phyloP scores from a whole-genome alignment of 805 yeast species.

The Starmerella bombicola region DNA sequence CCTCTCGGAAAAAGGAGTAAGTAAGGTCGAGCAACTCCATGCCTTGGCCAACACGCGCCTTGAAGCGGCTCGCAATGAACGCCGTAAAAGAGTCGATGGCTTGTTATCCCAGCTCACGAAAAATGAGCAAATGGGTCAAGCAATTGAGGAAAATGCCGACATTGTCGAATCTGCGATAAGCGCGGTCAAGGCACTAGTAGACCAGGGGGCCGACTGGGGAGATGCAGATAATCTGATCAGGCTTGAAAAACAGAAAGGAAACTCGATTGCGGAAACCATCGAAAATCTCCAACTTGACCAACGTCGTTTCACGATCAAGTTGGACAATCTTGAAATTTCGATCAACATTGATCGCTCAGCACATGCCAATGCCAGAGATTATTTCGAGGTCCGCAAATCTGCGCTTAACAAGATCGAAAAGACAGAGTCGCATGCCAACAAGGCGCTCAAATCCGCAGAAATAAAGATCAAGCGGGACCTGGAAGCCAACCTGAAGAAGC shows the following conservation, averaged over 20 bases:
- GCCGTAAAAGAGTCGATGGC: slow-evolving; percentile 53
- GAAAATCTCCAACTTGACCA: slow-evolving; percentile 55
- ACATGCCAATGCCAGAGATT: slow-evolving; percentile 75
- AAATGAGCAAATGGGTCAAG: slow-evolving; percentile 57
- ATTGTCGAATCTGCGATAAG: slow-evolving; percentile 57
- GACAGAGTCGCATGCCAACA: slow-evolving; percentile 61
- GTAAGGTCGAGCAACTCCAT: slow-evolving; percentile 47
- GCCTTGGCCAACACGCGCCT: slow-evolving; percentile 60
- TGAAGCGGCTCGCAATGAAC: slow-evolving; percentile 62
- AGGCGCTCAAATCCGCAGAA: slow-evolving; percentile 76
- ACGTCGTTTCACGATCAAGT: slow-evolving; percentile 47
- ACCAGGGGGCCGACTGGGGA: slow-evolving; percentile 89
- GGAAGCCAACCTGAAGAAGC: slow-evolving; percentile 44
- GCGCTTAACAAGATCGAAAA: slow-evolving; percentile 69
- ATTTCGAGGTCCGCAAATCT: slow-evolving; percentile 61
- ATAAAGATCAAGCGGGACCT: slow-evolving; percentile 62
- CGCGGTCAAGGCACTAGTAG: slow-evolving; percentile 53
- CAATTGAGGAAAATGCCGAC: slow-evolving; percentile 56
- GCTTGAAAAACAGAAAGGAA: slow-evolving; percentile 56
- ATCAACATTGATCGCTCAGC: slow-evolving; percentile 65
- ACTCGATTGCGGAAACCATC: slow-evolving; percentile 49
- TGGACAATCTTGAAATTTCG: slow-evolving; percentile 47
- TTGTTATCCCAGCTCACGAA: slow-evolving; percentile 49
- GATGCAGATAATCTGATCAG: slow-evolving; percentile 66
- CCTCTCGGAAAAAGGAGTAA: slow-evolving; percentile 66